Base-by-base conservation (phyloP, 202 grass and related monocot genomes). In the Brachypodium distachyon region DNA sequence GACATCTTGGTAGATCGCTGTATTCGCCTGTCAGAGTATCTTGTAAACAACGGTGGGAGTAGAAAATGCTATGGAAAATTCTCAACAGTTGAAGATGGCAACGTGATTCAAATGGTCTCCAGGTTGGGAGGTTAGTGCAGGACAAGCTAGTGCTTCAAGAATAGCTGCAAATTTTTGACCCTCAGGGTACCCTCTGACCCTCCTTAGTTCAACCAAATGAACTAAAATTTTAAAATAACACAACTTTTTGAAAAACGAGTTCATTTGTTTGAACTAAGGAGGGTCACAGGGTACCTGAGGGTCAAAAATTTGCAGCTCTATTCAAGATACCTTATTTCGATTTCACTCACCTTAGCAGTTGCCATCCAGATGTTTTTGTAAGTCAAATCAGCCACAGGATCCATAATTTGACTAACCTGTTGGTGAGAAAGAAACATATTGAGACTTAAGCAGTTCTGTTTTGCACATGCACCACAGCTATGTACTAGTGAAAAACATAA, bases 361-460 rank as follows among this genome's bases (percentile, higher is more conserved):
- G 87, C 89, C 87, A 92, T 92, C 96, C 96, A 95, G 44, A 98
- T 87, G 65, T 92, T 93, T 82, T 88, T 95, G 79, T 89, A 98
- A 37, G 91, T 95, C 28, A 89, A 84, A 87, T 98, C 73, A 79
- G 77, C 72, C 41, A 98, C 59, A 75, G 91, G 91, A 86, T 98
- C 96, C 16, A 86, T 87, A 61, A 92, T 95, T 76, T 78, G 91
- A 80, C 81, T 84, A 53, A 98, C 89, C 96, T 98, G 89, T 7
- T 80, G 74, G 40, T 72, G 17, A 80, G 55, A 78, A 47, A 27
- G 47, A 56, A 44, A 39, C 39, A 76, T 26, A 70, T 76, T 74
- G 18, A 26, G 46, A 67, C 5, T 38, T 42, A 40, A 29, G 61
- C 18, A 59, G 3, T 43, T 41, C 60, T 41, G 23, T 53, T 48